These are phyloP conservation scores for Gorgonomyces haynaldii DNA, from an alignment of 192 early-diverging fungal genomes.

Conservation along the genomic window DNA sequence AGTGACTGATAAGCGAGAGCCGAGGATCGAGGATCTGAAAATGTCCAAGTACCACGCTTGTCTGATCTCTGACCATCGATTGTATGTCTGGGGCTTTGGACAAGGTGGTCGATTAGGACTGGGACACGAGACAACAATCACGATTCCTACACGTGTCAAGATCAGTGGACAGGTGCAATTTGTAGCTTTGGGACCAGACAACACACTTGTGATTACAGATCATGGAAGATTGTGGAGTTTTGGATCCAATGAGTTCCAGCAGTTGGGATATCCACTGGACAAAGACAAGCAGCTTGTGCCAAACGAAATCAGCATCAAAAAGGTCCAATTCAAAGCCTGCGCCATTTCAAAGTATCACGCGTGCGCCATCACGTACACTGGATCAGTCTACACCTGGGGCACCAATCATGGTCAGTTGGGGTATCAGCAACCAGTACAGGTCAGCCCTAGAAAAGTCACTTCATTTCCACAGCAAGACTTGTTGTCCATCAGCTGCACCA, in stretches of 20 bases:
- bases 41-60: slow-evolving; percentile 65
- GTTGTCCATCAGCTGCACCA: slow-evolving; percentile 47
- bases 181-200: slow-evolving; percentile 56
- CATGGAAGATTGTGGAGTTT: slow-evolving; percentile 51
- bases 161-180: slow-evolving; percentile 21
- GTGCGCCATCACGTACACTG: slow-evolving; percentile 40
- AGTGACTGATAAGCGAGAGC: too few relatives aligned
- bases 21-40: slow-evolving; percentile 20
- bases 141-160: slow-evolving; percentile 31
- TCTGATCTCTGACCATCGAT: slow-evolving; percentile 31
- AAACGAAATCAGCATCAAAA: slow-evolving; percentile 44
- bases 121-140: slow-evolving; percentile 45
- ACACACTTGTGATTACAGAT: slow-evolving; percentile 49
- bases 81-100: slow-evolving; percentile 43
- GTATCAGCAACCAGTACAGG: slow-evolving; percentile 30
- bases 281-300: slow-evolving; percentile 23
- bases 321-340: slow-evolving; percentile 37
- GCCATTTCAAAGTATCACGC: slow-evolving; percentile 61
- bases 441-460: slow-evolving; percentile 49
- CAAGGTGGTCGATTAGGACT: slow-evolving; percentile 54
- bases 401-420: slow-evolving; percentile 65
- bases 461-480: slow-evolving; percentile 39
- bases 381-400: slow-evolving; percentile 57
- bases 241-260: slow-evolving; percentile 53
- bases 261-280: slow-evolving; percentile 37